Conservation (phyloP, 2,329 filamentous ascomycete species). For the Fusarium equiseti region DNA sequence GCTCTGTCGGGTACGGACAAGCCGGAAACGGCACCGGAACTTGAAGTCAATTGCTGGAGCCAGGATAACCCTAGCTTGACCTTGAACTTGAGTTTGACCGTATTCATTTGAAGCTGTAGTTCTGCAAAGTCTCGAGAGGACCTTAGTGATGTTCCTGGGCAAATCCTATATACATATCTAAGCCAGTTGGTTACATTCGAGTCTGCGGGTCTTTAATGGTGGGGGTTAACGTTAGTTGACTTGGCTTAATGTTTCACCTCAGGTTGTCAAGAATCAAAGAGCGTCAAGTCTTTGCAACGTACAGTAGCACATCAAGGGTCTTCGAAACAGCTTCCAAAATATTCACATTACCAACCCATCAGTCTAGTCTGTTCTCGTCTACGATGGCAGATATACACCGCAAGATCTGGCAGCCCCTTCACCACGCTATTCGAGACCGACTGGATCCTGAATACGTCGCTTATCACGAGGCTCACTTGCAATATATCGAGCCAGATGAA, state of each 20-base stretch:
- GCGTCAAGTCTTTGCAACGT: not conserved
- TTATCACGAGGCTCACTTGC: slow-evolving; percentile 54
- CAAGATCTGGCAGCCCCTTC: slow-evolving; percentile 51
- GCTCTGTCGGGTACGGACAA: not conserved
- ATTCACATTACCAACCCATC: not conserved
- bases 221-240: slow-evolving; percentile 3
- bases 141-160: too few species aligned
- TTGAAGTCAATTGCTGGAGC: not conserved
- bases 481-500: slow-evolving; percentile 53
- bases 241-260: slow-evolving; percentile 11
- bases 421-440: slow-evolving; percentile 47
- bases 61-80: not conserved
- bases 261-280: not conserved
- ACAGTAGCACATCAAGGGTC: not conserved
- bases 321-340: slow-evolving; percentile 1
- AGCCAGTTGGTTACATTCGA: not conserved
- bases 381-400: slow-evolving; percentile 20
- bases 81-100: too few species aligned
- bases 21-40: not conserved
- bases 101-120: not conserved
- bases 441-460: slow-evolving; percentile 56
- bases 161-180: not conserved
- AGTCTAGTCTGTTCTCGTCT: not conserved
- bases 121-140: not conserved
- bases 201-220: slow-evolving; percentile 23